Base-by-base conservation (phyloP, 2,329 filamentous ascomycete species). In the Aureobasidium melanogenum region DNA sequence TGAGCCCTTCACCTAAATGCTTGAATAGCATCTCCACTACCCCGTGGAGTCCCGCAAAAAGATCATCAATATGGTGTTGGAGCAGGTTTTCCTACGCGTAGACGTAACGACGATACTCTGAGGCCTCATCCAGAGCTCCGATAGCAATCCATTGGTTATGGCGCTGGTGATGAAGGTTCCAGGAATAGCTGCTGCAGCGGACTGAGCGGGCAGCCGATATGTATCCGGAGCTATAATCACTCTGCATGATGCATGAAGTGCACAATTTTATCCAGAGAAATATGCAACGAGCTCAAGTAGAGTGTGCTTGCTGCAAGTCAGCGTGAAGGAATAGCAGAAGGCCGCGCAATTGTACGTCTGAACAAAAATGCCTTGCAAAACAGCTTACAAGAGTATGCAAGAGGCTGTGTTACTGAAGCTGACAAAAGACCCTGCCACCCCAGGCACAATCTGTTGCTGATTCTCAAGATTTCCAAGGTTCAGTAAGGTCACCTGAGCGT, bases 181-280 rank as follows among this genome's bases (percentile, higher is more conserved):
- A 34, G 52, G 41, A n/a, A 30, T 41, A 9, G 24, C 22, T 22
- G 54, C n/a, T 47, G 30, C 41, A 38, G 41, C 54, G 54, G 41
- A 47, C 19, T 14, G 26, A 17, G 52, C 52, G 54, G 54, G 54
- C 54, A 57, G 54, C 54, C 54, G 54, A 57, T 36, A 47, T 17
- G 41, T 38, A 15, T 46, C 54, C 41, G 54, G 30, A 47, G 54
- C 41, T 47, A 47, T 22, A 26, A 15, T 7, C 19, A 28, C 24
- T 28, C 54, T 47, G 54, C 54, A 57, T 57, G 36, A 57, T 57
- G 30, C 41, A 57, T 28, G 54, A 7, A n/a, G 39, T 57, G 54
- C 54, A 57, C 30, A 57, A 57, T 19, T 34, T 36, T 38, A 36
- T 47, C 39, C 54, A 17, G 30, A 17, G 14, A 38, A 10, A 57